A percentile compares a stretch with the other conserved stretches of the same genome.
These are phyloP conservation scores for Rhodocollybia butyracea DNA, from an alignment of 768 basidiomycete genomes.

Conservation along the genomic window DNA sequence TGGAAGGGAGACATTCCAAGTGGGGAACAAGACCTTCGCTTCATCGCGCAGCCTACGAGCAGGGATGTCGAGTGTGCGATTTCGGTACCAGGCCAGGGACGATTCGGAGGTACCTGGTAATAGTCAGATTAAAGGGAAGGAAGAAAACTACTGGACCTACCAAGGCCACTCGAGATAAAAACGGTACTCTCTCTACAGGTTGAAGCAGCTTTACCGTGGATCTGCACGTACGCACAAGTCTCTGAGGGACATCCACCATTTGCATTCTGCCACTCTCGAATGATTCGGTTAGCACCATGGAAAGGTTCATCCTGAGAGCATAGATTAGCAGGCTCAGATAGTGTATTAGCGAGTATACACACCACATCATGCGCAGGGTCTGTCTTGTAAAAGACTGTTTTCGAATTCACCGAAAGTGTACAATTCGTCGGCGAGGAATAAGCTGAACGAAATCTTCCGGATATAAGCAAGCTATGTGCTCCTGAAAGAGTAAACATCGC, in stretches of 20 bases:
- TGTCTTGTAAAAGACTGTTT: slow-evolving; percentile 34
- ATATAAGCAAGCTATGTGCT: slow-evolving; percentile 7
- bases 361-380: slow-evolving; percentile 43
- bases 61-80: slow-evolving; percentile 25
- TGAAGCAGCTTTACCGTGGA: slow-evolving; percentile 41
- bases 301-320: slow-evolving; percentile 39
- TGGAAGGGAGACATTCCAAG: slow-evolving; percentile 37
- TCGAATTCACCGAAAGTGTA: slow-evolving; percentile 16
- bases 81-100: slow-evolving; percentile 37
- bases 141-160: slow-evolving; percentile 21
- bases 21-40: slow-evolving; percentile 28
- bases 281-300: slow-evolving; percentile 34
- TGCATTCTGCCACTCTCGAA: slow-evolving; percentile 37
- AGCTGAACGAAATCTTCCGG: slow-evolving; percentile 3
- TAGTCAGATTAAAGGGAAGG: neutral
- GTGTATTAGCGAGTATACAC: slow-evolving; percentile 18
- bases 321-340: neutral
- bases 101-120: slow-evolving; percentile 15
- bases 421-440: slow-evolving; percentile 20
- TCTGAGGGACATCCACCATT: slow-evolving; percentile 34
- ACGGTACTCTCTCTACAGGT: slow-evolving; percentile 37
- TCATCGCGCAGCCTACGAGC: slow-evolving; percentile 31
- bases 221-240: slow-evolving; percentile 43
- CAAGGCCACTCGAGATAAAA: slow-evolving; percentile 45
- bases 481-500: neutral